Conservation (phyloP, 345 rosid genomes). For the Citrus hindsii region DNA sequence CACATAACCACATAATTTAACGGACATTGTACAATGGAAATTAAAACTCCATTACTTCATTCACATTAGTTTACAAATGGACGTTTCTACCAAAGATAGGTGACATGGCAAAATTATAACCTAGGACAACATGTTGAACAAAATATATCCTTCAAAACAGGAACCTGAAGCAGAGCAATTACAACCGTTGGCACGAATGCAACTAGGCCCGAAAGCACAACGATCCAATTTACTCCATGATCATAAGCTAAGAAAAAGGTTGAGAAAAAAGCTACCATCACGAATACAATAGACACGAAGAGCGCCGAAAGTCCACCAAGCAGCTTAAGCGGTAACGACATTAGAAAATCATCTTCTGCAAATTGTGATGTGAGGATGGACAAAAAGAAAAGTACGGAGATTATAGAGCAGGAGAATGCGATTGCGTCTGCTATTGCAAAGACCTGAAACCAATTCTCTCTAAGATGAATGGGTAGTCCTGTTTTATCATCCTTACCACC, state of each 20-base stretch:
- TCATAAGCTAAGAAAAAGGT: neutral
- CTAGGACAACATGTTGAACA: too few relatives aligned
- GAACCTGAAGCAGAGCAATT: neutral
- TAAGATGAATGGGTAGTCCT: neutral
- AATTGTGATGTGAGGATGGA: neutral
- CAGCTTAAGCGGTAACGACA: neutral
- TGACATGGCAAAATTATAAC: too few relatives aligned
- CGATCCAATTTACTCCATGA: neutral
- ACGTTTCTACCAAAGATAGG: too few relatives aligned
- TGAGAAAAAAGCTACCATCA: slow-evolving; percentile 1
- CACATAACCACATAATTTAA: too few relatives aligned
- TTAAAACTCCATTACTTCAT: too few relatives aligned
- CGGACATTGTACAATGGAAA: too few relatives aligned
- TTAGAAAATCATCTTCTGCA: neutral
- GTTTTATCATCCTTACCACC: too few relatives aligned
- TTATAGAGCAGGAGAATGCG: neutral
- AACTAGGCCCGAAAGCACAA: too few relatives aligned
- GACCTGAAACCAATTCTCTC: too few relatives aligned
- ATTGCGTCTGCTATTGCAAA: too few relatives aligned
- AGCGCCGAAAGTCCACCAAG: neutral
- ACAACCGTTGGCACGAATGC: neutral
- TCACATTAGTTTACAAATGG: too few relatives aligned
- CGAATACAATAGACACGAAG: neutral
- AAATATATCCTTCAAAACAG: too few relatives aligned
- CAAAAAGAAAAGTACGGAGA: neutral